Percentiles rank a stretch among this genome's conserved stretches.
Evolutionary conservation across 108 stramenopile species (phyloP).

Genomic region (Conticribra weissflogii): DNA sequence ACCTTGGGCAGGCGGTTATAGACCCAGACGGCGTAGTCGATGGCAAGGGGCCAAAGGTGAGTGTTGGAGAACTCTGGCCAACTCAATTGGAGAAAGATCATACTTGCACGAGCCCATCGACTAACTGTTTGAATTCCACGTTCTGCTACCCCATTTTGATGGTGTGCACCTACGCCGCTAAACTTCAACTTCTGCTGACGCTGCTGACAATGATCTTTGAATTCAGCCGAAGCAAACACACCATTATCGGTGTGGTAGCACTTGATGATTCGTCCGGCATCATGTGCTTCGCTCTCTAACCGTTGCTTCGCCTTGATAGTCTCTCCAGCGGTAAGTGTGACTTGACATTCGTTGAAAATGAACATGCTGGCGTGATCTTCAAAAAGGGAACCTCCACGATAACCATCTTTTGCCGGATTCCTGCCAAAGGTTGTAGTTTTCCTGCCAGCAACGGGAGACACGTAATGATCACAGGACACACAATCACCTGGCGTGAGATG

Average conservation of each 20-base stretch:
- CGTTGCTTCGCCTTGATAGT: not conserved
- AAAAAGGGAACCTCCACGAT: not conserved
- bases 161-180: constrained; percentile 44
- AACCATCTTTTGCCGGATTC: not conserved
- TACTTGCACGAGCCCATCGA: constrained; percentile 40
- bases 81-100: constrained; percentile 32
- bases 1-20: constrained; percentile 20
- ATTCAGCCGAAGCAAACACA: constrained; percentile 6
- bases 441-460: not conserved
- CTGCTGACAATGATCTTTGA: not conserved
- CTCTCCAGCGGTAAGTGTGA: not conserved
- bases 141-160: constrained; percentile 55
- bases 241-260: constrained; percentile 7
- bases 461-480: not conserved
- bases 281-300: not conserved
- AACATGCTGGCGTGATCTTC: not conserved
- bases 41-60: constrained; percentile 49
- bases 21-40: constrained; percentile 43
- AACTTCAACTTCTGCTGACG: constrained; percentile 1
- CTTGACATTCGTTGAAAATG: not conserved
- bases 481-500: not conserved
- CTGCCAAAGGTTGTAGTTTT: not conserved
- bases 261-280: not conserved
- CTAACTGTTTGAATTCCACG: constrained; percentile 6
- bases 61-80: constrained; percentile 38